phyloP scores from a whole-genome alignment of 208 protist genomes.

The Leishmania tropica region DNA sequence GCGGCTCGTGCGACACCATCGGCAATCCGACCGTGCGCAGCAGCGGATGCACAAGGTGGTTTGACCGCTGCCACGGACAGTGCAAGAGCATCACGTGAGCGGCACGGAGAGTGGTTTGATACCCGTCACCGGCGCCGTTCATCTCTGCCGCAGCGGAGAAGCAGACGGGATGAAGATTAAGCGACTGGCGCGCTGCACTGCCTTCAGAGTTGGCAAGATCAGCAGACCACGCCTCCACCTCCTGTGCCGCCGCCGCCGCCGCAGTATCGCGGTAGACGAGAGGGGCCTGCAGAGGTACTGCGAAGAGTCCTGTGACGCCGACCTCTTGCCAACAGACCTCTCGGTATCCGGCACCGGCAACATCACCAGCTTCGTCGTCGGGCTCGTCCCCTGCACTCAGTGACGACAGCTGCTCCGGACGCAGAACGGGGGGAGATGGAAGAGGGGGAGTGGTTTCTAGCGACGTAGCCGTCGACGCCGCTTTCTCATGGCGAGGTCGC shows the following conservation, averaged over 20 bases:
- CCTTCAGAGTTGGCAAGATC: not conserved
- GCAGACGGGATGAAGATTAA: slow-evolving; percentile 23
- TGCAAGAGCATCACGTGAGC: slow-evolving; percentile 51
- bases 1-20: slow-evolving; percentile 25
- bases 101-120: not conserved
- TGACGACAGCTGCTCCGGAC: too few relatives aligned
- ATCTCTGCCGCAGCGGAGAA: not conserved
- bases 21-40: slow-evolving; percentile 28
- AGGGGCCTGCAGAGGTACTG: slow-evolving; percentile 44
- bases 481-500: slow-evolving; percentile 29
- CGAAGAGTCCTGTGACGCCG: slow-evolving; percentile 65
- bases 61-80: slow-evolving; percentile 39
- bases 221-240: not conserved
- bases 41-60: slow-evolving; percentile 62
- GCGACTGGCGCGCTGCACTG: not conserved
- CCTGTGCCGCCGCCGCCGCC: not conserved
- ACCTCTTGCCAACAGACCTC: slow-evolving; percentile 70
- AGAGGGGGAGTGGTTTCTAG: not conserved
- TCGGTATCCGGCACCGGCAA: not conserved
- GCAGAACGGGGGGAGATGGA: not conserved
- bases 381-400: slow-evolving; percentile 26
- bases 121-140: not conserved
- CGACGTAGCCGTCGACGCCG: not conserved
- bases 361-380: slow-evolving; percentile 22
- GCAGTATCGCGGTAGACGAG: slow-evolving; percentile 29